Percentiles rank a stretch among this genome's conserved stretches.
Conservation (phyloP, 2,329 filamentous ascomycete genomes). For the Exophiala viscosa region DNA sequence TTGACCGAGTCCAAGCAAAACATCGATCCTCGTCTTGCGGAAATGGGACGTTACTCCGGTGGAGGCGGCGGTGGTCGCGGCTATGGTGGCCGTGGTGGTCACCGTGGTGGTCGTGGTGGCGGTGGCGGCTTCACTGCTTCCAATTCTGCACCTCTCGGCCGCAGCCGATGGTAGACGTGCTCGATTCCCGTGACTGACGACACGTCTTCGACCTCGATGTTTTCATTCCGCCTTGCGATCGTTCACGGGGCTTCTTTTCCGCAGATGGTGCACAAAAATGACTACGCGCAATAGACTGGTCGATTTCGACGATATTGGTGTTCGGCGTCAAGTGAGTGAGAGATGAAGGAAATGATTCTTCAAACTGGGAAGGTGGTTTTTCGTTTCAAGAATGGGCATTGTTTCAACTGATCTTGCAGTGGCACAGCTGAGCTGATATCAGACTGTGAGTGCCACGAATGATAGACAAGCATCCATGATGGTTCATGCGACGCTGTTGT, state of each 20-base stretch:
- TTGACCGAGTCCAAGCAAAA: constrained; percentile 96
- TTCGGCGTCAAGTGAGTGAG: too few species aligned
- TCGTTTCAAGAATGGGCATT: too few species aligned
- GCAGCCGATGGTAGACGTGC: constrained; percentile 52
- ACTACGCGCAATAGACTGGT: too few species aligned
- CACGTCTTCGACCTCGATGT: neutral
- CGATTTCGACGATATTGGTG: too few species aligned
- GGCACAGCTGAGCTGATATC: too few species aligned
- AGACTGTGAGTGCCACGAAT: too few species aligned
- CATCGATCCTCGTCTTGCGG: constrained; percentile 89
- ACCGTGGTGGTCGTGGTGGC: constrained; percentile 53
- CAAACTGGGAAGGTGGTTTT: too few species aligned
- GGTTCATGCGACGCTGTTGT: too few species aligned
- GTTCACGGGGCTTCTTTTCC: neutral
- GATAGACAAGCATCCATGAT: too few species aligned
- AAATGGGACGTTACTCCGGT: constrained; percentile 92
- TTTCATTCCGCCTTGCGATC: neutral
- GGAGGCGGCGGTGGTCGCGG: constrained; percentile 71
- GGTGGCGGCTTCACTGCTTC: constrained; percentile 53
- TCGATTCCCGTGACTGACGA: neutral
- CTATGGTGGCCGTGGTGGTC: constrained; percentile 63
- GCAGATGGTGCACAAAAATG: too few species aligned
- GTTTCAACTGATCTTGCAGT: too few species aligned
- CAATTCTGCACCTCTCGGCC: constrained; percentile 57
- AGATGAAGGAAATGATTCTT: too few species aligned